Evolutionary conservation across 2,329 filamentous ascomycete species (phyloP).

Genomic region (Myriosclerotinia curreyana): DNA sequence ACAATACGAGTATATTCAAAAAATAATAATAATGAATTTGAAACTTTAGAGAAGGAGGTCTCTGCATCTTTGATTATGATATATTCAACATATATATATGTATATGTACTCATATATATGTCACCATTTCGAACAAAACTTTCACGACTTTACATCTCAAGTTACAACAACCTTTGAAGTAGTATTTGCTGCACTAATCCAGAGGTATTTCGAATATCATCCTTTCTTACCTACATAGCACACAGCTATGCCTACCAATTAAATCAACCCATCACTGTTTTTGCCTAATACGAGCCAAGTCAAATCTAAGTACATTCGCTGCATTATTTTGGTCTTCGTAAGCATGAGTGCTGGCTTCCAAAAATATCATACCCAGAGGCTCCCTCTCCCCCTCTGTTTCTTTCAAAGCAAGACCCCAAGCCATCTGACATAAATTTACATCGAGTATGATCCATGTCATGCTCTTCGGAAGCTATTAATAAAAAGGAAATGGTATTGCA

Average conservation of each 20-base stretch:
- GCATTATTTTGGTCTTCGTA: conserved; percentile 23
- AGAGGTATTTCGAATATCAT: conserved; percentile 7
- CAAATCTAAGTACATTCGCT: conserved; percentile 22
- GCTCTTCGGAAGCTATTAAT: conserved; percentile 11
- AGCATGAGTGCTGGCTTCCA: conserved; percentile 16
- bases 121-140: background rate
- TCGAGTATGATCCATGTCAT: conserved; percentile 19
- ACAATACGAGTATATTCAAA: background rate
- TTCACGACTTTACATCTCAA: background rate
- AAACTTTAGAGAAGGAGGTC: too few relatives aligned
- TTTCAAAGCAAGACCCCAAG: conserved; percentile 5
- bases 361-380: conserved; percentile 13
- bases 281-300: conserved; percentile 18
- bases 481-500: conserved; percentile 2
- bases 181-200: background rate
- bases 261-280: conserved; percentile 22
- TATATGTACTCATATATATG: background rate
- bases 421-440: conserved; percentile 23
- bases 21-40: too few relatives aligned
- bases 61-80: too few relatives aligned
- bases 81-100: background rate
- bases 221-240: conserved; percentile 18
- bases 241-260: conserved; percentile 15
- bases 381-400: conserved; percentile 3
- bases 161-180: too few relatives aligned